Base-by-base conservation (phyloP, 179 eudicot genomes). In the Nepenthes alata region DNA sequence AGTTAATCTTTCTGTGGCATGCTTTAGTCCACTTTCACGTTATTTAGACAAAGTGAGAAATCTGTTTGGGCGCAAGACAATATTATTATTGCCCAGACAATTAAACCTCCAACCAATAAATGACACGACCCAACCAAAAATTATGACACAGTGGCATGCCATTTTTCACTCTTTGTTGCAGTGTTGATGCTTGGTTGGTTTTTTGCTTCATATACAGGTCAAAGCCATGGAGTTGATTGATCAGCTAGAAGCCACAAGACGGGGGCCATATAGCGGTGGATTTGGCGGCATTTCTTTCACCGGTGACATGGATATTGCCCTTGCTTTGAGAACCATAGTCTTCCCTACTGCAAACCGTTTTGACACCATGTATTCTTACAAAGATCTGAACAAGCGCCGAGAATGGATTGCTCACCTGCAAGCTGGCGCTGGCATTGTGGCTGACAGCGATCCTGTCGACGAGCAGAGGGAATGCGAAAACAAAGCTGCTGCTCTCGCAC, bases 221-320 rank as follows among this genome's bases (percentile, higher is more conserved):
- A 80, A 75, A 70, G 84, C 84, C 12, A 80, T 77, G 84, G 84
- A 80, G 65, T 52, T 80, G 39, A 77, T 80, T 16, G 84, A 80
- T 37, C 38, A 74, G 64, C 70, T 80, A 15, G 84, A 80, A 72
- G 81, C 71, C 49, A 74, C 69, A 8, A 70, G 81, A 58, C 84
- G 84, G 25, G 84, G 84, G 57, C 84, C 84, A 45, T 80, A 80
- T 51, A 77, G 84, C 37, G 84, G 84, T 41, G 84, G 84, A 55
- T 80, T 80, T 64, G 84, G 84, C 15, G 81, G 84, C 47, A 80
- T 80, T 62, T 80, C 84, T 15, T 80, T 71, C 66, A 62, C 81
- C 0, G 84, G 84, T 1, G 79, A 77, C 73, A 77, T 80, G 84
- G 84, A 80, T 37, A 67, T 80, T 34, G 84, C 84, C 35, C 79